Base-by-base conservation (phyloP, 23 red algal genomes). In the Gracilaria domingensis region DNA sequence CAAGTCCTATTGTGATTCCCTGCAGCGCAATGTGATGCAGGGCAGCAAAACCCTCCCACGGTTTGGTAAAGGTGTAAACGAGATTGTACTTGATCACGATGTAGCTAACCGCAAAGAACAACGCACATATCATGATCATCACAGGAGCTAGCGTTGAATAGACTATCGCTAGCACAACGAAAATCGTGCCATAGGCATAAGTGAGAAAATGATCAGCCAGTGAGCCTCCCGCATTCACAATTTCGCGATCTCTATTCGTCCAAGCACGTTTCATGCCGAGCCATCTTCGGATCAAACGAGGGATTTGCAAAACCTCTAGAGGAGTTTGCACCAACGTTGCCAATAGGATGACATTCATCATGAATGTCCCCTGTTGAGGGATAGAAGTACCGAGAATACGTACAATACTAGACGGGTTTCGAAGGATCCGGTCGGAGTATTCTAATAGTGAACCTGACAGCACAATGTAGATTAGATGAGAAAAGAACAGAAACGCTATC, bases 31-130 rank as follows among this genome's bases (percentile, higher is more conserved):
- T 75, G 39, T 75, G 69, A 47, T 75, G 69, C 42, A 75, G 69
- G 1, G 69, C 69, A 7, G 69, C 69, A 45, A 75, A 75, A 1
- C 69, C 79, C 56, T 91, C 88, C 53, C 78, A 91, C 55, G 74
- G 75, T 24, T 91, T 91, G 61, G 61, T 64, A n/a, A 82, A 80
- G 4, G 88, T 81, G n/a, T 81, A 93, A 42, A 47, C 54, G 23
- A 93, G 54, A 50, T 75, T 93, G 89, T 93, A 84, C 79, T 82
- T 93, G 4, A 61, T 48, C 14, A 93, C 89, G 29, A 74, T 73
- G 80, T 93, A 93, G 8, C 47, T 78, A 49, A 83, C 44, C 14
- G 18, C 33, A 51, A 83, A 93, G 89, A 83, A 93, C 44, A 53
- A 25, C n/a, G 82, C 1, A 39, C 79, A 83, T 24, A 45, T 59